These are phyloP conservation scores for Colletotrichum cereale DNA, from an alignment of 2,329 filamentous ascomycete species.

Conservation along the genomic window DNA sequence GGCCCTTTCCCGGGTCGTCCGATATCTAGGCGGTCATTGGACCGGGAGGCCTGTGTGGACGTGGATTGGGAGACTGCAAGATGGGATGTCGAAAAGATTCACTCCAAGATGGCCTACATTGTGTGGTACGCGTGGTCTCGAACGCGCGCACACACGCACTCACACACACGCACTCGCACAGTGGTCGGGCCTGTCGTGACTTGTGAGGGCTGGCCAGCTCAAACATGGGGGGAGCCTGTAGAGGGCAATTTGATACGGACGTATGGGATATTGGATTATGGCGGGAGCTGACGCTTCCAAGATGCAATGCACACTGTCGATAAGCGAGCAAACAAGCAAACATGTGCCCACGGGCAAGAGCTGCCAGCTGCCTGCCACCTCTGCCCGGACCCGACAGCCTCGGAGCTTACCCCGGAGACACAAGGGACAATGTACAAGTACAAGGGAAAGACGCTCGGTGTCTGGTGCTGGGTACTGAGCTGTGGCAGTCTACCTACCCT, in stretches of 20 bases:
- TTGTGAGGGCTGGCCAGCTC: neutral
- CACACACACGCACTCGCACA: neutral
- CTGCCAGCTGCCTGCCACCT: neutral
- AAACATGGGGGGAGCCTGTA: neutral
- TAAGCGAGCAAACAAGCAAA: constrained; percentile 21
- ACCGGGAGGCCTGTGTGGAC: constrained; percentile 15
- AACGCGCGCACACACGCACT: neutral
- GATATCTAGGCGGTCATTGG: constrained; percentile 22
- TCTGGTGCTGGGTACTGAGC: neutral
- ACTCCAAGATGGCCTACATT: neutral
- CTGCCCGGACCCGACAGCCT: neutral
- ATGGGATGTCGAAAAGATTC: constrained; percentile 17
- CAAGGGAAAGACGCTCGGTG: neutral
- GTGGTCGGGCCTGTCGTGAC: neutral
- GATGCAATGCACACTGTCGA: constrained; percentile 7
- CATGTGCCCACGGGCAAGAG: neutral
- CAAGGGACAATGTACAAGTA: neutral
- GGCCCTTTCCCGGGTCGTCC: constrained; percentile 29
- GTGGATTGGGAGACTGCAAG: constrained; percentile 4
- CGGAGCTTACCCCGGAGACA: neutral
- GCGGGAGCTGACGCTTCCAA: constrained; percentile 17
- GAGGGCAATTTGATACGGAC: constrained; percentile 20
- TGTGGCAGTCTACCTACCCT: too few species aligned
- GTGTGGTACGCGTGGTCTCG: neutral
- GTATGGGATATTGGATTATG: constrained; percentile 19